Percentiles rank a stretch among this genome's conserved stretches.
Conservation (phyloP, 2,329 filamentous ascomycete species). For the Aureobasidium sp. region DNA sequence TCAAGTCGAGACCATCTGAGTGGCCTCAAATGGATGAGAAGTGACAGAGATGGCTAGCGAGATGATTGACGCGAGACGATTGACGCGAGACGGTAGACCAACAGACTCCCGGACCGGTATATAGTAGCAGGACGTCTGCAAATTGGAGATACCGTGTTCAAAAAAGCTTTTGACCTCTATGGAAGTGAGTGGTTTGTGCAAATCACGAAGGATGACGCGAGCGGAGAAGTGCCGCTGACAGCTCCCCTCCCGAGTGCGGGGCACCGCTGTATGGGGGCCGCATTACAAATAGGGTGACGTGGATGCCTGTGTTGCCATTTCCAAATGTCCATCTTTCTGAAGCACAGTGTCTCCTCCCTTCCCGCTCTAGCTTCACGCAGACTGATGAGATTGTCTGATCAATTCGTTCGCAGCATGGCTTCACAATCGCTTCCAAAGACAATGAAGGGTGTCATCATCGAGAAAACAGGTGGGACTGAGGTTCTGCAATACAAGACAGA, state of each 20-base stretch:
- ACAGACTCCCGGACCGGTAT: not conserved
- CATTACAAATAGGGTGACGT: slow-evolving; percentile 8
- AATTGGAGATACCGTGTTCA: not conserved
- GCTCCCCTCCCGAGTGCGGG: slow-evolving; percentile 1
- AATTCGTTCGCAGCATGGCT: slow-evolving; percentile 33
- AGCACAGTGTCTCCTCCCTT: slow-evolving; percentile 12
- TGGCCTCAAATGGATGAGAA: not conserved
- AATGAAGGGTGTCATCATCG: slow-evolving; percentile 68
- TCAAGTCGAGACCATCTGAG: not conserved
- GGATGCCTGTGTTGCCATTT: not conserved
- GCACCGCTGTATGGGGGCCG: not conserved
- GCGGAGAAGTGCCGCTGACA: not conserved
- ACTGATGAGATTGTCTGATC: slow-evolving; percentile 23
- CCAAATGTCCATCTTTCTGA: slow-evolving; percentile 13
- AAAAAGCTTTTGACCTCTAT: too few species aligned
- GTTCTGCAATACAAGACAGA: slow-evolving; percentile 65
- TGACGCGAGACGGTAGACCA: not conserved
- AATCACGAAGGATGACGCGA: not conserved
- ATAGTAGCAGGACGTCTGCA: not conserved
- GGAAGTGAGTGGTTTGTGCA: too few species aligned
- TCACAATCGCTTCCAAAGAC: slow-evolving; percentile 50
- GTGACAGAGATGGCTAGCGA: not conserved
- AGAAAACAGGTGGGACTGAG: slow-evolving; percentile 64
- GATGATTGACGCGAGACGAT: not conserved
- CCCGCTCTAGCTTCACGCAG: slow-evolving; percentile 20